Base-by-base conservation (phyloP, 345 rosid species). In the Abelmoschus esculentus region DNA sequence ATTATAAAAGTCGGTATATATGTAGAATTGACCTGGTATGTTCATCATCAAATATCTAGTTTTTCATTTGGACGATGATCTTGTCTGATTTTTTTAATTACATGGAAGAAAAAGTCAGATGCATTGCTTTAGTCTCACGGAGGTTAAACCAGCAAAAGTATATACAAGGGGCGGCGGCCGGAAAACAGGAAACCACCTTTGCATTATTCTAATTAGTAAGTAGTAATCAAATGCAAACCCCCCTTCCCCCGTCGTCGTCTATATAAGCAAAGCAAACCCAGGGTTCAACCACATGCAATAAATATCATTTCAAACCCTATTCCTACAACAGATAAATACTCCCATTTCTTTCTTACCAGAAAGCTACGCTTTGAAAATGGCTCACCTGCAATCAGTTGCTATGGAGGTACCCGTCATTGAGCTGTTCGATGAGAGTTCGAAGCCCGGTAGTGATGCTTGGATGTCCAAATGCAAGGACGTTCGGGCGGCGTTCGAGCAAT, bases 401-500 rank as follows among this genome's bases (percentile, higher is more conserved):
- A 66, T 31, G 29, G 32, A 26, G 40, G 14, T n/a, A 5, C 70
- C 56, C 2, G 18, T 44, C 38, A 40, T 86, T 15, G 81, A 85
- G 32, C 70, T 89, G 36, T 80, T 83, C 11, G 60, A 17, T 38
- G 46, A 75, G 72, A 75, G 79, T 44, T 52, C 78, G 29, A 75
- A 77, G 72, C 79, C 85, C 5, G 84, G 74, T 7, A 78, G 86
- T 12, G 59, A 75, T 31, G 62, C 72, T 12, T 89, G 91, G 90
- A 58, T 17, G 59, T 66, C 80, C 13, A 70, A 82, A 26, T 70
- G 87, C 75, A 63, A 75, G 2, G 65, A 73, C 1, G 76, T 89
- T 65, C 76, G 75, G 32, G 49, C 65, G 55, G 86, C 90, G 26
- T 81, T 87, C 32, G 88, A 89, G 55, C 70, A 80, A 19, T 81